Base-by-base conservation (phyloP, 129 eudicot genomes). In the Smallanthus sonchifolius region DNA sequence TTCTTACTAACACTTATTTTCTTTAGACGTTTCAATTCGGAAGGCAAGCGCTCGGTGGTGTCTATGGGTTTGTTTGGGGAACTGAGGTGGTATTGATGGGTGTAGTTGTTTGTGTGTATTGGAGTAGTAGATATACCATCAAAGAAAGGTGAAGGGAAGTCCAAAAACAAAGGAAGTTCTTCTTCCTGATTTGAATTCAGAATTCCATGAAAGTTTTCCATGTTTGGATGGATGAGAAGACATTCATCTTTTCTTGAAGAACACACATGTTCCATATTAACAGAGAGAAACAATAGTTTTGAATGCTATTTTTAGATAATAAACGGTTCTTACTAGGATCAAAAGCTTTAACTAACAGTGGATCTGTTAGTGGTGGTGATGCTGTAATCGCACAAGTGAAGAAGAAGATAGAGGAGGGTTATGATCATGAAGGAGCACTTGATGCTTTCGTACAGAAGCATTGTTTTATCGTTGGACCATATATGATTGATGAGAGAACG, bases 61-160 rank as follows among this genome's bases (percentile, higher is more conserved):
- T 60, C 75, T 34, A 39, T 28, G 67, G 43, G 55, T 70, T 38
- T 43, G 32, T 62, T 45, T 30, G 38, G 43, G 67, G 43, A 24
- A 44, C 10, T 66, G 54, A 36, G 44, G 65, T 65, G 81, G 54
- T 55, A 42, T 19, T 70, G 49, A 11, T 37, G 43, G 40, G 40
- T 45, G 37, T 75, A 38, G 14, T 38, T 43, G 32, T 62, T 45
- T 30, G 38, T 36, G 24, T 28, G 65, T 32, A 52, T 20, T 6
- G 73, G 80, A 55, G 59, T 61, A 19, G 62, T 51, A 13, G 80
- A 16, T 57, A 69, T 47, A 13, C 60, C 69, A 45, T 85, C 84
- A 0, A 78, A 36, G 37, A 85, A 75, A 45, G 88, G 86, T 56
- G 86, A 78, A 72, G 83, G 79, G 52, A 78, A 74, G 79, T 49